phyloP scores from a whole-genome alignment of 192 early-diverging fungal species.

The Linnemannia hyalina region DNA sequence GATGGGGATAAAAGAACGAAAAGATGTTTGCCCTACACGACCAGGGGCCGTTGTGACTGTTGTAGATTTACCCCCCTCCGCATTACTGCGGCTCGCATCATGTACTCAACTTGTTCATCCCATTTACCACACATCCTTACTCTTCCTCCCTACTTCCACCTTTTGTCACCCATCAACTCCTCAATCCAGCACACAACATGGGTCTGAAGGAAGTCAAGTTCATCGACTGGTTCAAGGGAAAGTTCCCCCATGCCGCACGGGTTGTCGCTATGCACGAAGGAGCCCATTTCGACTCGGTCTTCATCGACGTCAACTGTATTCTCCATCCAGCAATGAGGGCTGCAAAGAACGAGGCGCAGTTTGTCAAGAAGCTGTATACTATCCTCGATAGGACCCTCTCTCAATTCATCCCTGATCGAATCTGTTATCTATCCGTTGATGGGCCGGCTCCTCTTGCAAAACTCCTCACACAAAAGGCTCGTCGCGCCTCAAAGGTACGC shows the following conservation, averaged over 20 bases:
- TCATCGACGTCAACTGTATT: constrained; percentile 55
- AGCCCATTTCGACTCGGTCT: constrained; percentile 53
- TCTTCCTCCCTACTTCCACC: not conserved
- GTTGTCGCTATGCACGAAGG: constrained; percentile 16
- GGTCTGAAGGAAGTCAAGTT: constrained; percentile 56
- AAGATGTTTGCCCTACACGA: too few relatives aligned
- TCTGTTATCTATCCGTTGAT: constrained; percentile 56
- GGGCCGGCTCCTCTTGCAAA: constrained; percentile 54
- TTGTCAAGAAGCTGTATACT: constrained; percentile 46
- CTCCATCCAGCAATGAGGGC: constrained; percentile 44
- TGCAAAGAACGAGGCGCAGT: constrained; percentile 42
- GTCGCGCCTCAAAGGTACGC: constrained; percentile 31
- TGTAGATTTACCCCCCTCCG: not conserved
- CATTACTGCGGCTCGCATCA: not conserved
- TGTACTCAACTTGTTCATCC: not conserved
- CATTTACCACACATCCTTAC: not conserved
- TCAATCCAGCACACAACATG: constrained; percentile 24
- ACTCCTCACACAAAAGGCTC: constrained; percentile 43
- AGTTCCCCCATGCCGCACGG: constrained; percentile 22
- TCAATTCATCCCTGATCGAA: constrained; percentile 39
- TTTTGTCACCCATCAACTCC: not conserved
- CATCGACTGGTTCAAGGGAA: constrained; percentile 51
- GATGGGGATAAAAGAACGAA: too few relatives aligned
- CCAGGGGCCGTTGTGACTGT: not conserved
- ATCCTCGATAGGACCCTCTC: constrained; percentile 41